Base-by-base conservation (phyloP, 495 filamentous ascomycete genomes). In the Viridothelium virens region DNA sequence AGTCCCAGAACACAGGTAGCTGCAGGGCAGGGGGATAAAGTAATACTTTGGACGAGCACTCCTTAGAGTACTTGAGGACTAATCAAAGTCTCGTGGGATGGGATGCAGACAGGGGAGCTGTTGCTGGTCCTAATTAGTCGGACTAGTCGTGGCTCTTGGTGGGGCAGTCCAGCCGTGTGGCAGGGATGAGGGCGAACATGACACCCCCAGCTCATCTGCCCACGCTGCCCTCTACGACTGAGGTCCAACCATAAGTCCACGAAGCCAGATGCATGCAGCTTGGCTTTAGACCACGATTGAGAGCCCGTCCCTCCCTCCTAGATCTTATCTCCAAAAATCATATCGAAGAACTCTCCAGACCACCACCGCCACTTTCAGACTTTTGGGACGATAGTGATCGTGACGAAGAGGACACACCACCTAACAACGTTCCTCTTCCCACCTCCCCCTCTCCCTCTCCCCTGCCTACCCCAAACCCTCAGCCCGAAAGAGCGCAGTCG, bases 261-360 rank as follows among this genome's bases (percentile, higher is more conserved):
- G 62, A 63, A 65, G 39, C 41, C 37, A 65, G 44, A 48, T 77
- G 72, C 64, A 77, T 76, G 53, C 53, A 59, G 74, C 75, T 87
- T 76, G 85, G 85, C 72, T 75, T 87, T 69, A 77, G 81, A 72
- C 87, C 83, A 73, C 84, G 82, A 73, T 76, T 92, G 70, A 86
- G 80, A 82, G 79, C 83, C 76, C 87, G 87, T 72, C 85, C 86
- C 63, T 92, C 89, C 61, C 78, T 91, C 70, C 82, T 90, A 75
- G 87, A 91, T 63, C 79, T 92, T 70, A 81, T 92, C 71, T 78
- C 79, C 71, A 77, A 79, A 71, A 67, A 73, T 18, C 72, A 74
- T 72, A 75, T 71, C 67, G 76, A 77, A 69, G 67, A 64, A 56
- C 68, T 73, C 70, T 69, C 69, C 9, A 56, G 44, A 63, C 18